Conservation (phyloP, 306 rosid genomes). For the Elaeagnus macrophylla region DNA sequence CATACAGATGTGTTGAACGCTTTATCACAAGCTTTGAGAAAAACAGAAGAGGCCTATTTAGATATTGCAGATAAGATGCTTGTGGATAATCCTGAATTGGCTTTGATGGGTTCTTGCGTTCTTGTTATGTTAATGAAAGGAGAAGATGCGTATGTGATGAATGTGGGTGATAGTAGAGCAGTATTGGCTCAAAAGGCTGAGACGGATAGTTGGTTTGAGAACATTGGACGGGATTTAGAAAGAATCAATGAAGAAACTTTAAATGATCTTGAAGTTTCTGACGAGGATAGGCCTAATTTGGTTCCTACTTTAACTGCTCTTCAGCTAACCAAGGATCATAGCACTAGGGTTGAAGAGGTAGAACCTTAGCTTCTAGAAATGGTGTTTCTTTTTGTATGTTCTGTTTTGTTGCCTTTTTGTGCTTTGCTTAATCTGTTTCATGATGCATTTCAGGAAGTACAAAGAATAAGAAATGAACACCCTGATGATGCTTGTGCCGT, state of each 20-base stretch:
- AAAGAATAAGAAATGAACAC: conserved; percentile 67
- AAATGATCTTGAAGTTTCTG: conserved; percentile 77
- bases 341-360: conserved; percentile 77
- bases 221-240: conserved; percentile 77
- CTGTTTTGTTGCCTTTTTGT: neutral
- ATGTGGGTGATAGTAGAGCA: conserved; percentile 88
- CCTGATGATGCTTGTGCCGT: conserved; percentile 78
- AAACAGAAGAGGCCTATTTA: conserved; percentile 81
- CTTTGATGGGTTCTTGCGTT: conserved; percentile 97
- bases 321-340: conserved; percentile 88
- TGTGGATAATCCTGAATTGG: conserved; percentile 78
- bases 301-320: conserved; percentile 51
- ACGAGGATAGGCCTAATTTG: conserved; percentile 36
- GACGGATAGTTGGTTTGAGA: conserved; percentile 89
- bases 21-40: conserved; percentile 63
- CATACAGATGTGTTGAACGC: conserved; percentile 81
- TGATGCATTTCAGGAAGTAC: conserved; percentile 59
- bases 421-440: conserved; percentile 4
- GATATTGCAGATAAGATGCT: conserved; percentile 80
- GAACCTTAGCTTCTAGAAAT: neutral
- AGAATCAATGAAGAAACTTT: conserved; percentile 86
- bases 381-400: neutral
- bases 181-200: conserved; percentile 84
- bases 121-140: conserved; percentile 98
- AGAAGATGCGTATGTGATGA: conserved; percentile 89